Evolutionary conservation across 179 eudicot species (phyloP), one percentile per base, ranked within the genome.

Genomic region (Beta lomatogona): DNA sequence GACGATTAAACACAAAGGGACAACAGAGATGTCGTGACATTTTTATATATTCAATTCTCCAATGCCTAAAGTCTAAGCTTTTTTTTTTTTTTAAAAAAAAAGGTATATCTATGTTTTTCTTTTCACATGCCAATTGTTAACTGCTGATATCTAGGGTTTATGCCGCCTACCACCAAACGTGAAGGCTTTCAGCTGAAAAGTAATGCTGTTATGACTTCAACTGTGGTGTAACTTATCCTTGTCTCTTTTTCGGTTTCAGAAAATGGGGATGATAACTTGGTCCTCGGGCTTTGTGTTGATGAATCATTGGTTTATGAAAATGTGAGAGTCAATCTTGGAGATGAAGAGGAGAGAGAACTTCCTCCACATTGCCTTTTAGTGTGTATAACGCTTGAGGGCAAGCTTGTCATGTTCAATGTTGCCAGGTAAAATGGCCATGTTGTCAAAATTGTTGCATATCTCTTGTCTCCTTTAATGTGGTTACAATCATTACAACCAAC

Each of bases 321-420:
- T 73, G 81, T 91, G 74, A 87, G 78, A 84, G 89, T 94, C 82
- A 85, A 83, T 71, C 79, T 93, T 88, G 97, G 95, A 75, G 88
- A 75, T 77, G 93, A 91, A 65, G 96, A 92, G 73, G 80, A 28
- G 79, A 91, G 77, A 80, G 92, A 91, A 85, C 96, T 96, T 82
- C 81, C 92, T 75, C 91, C 98, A 79, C 87, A 83, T 76, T 91
- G 97, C 76, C 83, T 91, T 84, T 88, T 96, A 80, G 44, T 91
- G 73, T 96, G 99, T 82, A 84, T 94, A 64, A 94, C 99, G 7
- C 86, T 90, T 79, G 99, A 96, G 69, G 97, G 98, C 60, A 94
- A 89, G 86, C 88, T 96, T 88, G 82, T 83, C 46, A 80, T 93
- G 85, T 92, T 88, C 84, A 89, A 90, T 78, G 90, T 96, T 85